Evolutionary conservation across 257 asterid genomes (phyloP), one percentile per base, ranked within the genome.

Genomic region (Fraxinus cuspidata): DNA sequence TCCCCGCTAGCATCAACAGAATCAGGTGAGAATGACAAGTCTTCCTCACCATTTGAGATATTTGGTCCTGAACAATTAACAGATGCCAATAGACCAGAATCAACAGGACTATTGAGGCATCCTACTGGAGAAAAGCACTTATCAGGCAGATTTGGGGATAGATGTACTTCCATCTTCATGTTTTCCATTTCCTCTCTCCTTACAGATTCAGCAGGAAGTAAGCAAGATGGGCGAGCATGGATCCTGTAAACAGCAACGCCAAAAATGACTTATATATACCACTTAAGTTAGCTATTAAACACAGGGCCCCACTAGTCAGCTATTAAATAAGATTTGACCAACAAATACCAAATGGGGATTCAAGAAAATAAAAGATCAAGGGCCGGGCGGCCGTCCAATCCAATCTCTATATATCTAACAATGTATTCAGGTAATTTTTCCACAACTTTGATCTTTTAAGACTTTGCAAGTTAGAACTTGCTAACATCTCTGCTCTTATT

Each of bases 141-240:
- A 71, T 78, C 79, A 64, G 79, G 80, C 74, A 82, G 78, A 58
- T 78, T 70, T 67, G 78, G 47, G 64, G 88, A 77, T 69, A 76
- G 78, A 49, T 72, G 86, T 44, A 73, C 77, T 78, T 88, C 94
- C 70, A 75, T 77, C 74, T 83, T 81, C 65, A 38, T 58, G 25
- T 76, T 83, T 70, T 71, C 80, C 2, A 32, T 84, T 47, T 77
- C 89, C 72, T 82, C 89, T 76, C 85, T 83, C 84, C 49, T 82
- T 71, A 77, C 78, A 70, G 81, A 60, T 71, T 88, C 95, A 32
- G 76, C 63, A 32, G 94, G 88, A 83, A 89, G 90, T 64, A 94
- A 84, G 81, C 90, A 87, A 19, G 94, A 84, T 16, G 91, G 87
- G 58, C 96, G 89, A 71, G 90, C 89, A 82, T 73, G 67, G 23